These are phyloP conservation scores for Chaetoscypha palmicola DNA, from an alignment of 2,329 filamentous ascomycete species.

Conservation along the genomic window DNA sequence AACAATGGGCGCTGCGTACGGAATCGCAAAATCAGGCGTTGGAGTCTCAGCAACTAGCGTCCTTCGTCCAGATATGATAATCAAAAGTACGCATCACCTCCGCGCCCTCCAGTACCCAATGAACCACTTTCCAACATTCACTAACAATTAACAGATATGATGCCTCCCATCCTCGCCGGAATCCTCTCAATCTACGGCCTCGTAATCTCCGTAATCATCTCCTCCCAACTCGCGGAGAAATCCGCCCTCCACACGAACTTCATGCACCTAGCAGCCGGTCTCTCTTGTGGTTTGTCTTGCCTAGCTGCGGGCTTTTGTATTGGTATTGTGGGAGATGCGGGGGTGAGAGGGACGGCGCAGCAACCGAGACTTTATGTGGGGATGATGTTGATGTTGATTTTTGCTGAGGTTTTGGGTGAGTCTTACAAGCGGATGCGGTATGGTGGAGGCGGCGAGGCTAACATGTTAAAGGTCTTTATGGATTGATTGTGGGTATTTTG, in stretches of 20 bases:
- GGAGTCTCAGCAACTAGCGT: constrained; percentile 97
- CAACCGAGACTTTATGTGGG: constrained; percentile 62
- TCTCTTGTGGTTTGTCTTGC: constrained; percentile 71
- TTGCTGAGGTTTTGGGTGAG: constrained; percentile 71
- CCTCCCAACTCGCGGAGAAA: constrained; percentile 64
- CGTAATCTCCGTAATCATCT: constrained; percentile 78
- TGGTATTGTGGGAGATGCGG: constrained; percentile 78
- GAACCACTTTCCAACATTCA: not conserved
- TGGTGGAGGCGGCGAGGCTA: not conserved
- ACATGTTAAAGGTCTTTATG: not conserved
- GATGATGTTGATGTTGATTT: constrained; percentile 77
- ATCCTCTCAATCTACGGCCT: constrained; percentile 98
- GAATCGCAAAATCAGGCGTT: constrained; percentile 96
- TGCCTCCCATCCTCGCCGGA: constrained; percentile 99
- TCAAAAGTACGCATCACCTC: constrained; percentile 70
- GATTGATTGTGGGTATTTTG: not conserved
- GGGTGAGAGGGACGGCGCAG: constrained; percentile 72
- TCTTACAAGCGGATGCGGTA: not conserved
- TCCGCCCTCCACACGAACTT: constrained; percentile 70
- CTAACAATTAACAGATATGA: constrained; percentile 62
- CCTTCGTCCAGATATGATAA: constrained; percentile 89
- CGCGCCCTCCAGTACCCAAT: not conserved
- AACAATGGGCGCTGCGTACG: constrained; percentile 78
- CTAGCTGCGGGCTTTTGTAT: constrained; percentile 70
- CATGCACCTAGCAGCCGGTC: constrained; percentile 74